phyloP scores from a whole-genome alignment of 2,329 filamentous ascomycete genomes.

The Hymenoscyphus fructigenus region DNA sequence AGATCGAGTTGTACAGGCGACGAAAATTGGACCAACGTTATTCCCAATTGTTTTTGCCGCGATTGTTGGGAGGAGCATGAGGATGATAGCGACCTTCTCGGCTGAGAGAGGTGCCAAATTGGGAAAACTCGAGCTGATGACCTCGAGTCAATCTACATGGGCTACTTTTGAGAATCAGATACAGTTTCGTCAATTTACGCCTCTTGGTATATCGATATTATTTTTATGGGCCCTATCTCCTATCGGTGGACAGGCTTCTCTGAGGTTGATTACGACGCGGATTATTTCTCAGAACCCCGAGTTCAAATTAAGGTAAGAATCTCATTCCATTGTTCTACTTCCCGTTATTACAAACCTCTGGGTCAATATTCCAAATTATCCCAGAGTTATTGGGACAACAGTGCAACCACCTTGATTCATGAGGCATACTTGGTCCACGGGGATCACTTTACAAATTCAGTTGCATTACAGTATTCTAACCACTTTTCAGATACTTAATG shows the following conservation, averaged over 20 bases:
- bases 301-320: too few species aligned
- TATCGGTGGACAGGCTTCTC: not conserved
- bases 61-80: not conserved
- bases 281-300: too few species aligned
- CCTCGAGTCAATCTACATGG: not conserved
- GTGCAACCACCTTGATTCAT: too few species aligned
- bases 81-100: not conserved
- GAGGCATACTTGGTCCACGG: too few species aligned
- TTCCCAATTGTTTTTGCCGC: not conserved
- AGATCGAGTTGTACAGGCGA: not conserved
- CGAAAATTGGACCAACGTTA: not conserved
- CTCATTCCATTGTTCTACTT: too few species aligned
- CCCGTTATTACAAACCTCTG: too few species aligned
- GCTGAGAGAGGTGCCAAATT: not conserved
- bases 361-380: too few species aligned
- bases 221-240: not conserved
- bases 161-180: not conserved
- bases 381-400: too few species aligned
- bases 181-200: not conserved
- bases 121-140: not conserved
- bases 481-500: too few species aligned
- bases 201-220: not conserved
- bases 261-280: not conserved
- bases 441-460: too few species aligned
- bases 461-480: too few species aligned